Evolutionary conservation across 2,329 filamentous ascomycete genomes (phyloP).

Genomic region (Cladophialophora yegresii): DNA sequence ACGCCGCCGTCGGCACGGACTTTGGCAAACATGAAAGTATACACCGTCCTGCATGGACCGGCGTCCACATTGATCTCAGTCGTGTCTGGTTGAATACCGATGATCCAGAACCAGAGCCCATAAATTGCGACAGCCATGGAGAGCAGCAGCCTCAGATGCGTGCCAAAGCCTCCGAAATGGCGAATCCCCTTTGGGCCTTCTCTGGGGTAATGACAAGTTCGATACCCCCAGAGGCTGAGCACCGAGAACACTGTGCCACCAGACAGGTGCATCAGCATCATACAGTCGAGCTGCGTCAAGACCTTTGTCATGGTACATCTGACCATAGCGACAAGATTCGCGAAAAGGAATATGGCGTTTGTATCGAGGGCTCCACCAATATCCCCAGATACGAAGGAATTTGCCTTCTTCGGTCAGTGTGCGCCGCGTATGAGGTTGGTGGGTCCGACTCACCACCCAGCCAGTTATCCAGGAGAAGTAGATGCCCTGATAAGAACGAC

Average conservation of each 20-base stretch:
- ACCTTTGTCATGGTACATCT: conserved; percentile 24
- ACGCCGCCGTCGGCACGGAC: conserved; percentile 22
- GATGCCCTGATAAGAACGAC: conserved; percentile 11
- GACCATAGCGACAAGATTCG: conserved; percentile 22
- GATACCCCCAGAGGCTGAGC: conserved; percentile 24
- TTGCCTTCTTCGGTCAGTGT: conserved; percentile 38
- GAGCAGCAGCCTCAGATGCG: conserved; percentile 24
- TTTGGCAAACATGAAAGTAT: conserved; percentile 26
- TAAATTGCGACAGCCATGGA: conserved; percentile 17
- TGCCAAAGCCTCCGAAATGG: conserved; percentile 27
- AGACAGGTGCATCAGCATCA: conserved; percentile 23
- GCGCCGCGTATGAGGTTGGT: background rate
- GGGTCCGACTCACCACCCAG: conserved; percentile 14
- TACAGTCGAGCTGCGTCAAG: conserved; percentile 21
- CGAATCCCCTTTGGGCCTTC: conserved; percentile 26
- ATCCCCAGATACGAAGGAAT: conserved; percentile 74
- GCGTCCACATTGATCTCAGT: conserved; percentile 9
- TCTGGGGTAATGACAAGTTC: conserved; percentile 19
- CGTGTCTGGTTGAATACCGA: conserved; percentile 14
- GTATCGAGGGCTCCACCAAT: conserved; percentile 74
- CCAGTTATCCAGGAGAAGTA: conserved; percentile 26
- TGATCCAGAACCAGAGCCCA: conserved; percentile 22
- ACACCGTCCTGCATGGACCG: conserved; percentile 20
- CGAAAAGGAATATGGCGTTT: conserved; percentile 58
- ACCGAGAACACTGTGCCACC: conserved; percentile 23